Conservation (phyloP, 345 rosid genomes). For the Hibiscus trionum region DNA sequence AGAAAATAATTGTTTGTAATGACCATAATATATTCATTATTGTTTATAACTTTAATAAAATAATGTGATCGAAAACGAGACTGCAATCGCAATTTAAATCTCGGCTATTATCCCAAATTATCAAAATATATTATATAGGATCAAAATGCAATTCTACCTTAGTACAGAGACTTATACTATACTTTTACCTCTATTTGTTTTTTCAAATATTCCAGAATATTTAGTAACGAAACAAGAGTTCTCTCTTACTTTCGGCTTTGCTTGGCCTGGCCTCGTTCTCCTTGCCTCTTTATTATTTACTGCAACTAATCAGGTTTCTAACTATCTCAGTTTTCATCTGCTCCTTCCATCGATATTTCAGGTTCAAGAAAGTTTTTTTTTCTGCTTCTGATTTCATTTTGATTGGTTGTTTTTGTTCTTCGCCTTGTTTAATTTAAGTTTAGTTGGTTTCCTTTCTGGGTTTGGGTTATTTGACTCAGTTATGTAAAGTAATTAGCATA, state of each 20-base stretch:
- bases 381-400: neutral
- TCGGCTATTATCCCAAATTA: too few relatives aligned
- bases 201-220: slow-evolving; percentile 3
- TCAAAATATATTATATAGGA: too few relatives aligned
- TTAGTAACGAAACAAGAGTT: neutral
- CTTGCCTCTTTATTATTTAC: neutral
- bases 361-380: neutral
- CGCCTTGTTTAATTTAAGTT: neutral
- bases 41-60: too few relatives aligned
- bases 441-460: neutral
- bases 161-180: too few relatives aligned
- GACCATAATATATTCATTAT: too few relatives aligned
- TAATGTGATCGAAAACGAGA: too few relatives aligned
- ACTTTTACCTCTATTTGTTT: too few relatives aligned
- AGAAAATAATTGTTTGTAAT: too few relatives aligned
- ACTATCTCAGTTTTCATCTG: neutral
- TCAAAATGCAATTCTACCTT: too few relatives aligned
- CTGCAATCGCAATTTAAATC: too few relatives aligned
- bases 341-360: neutral
- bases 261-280: slow-evolving; percentile 1
- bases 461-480: neutral
- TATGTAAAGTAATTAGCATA: neutral
- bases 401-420: neutral
- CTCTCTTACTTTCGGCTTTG: too few relatives aligned
- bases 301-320: neutral